Evolutionary conservation across 208 protist species (phyloP).

Genomic region (Trypanosoma cruzi): DNA sequence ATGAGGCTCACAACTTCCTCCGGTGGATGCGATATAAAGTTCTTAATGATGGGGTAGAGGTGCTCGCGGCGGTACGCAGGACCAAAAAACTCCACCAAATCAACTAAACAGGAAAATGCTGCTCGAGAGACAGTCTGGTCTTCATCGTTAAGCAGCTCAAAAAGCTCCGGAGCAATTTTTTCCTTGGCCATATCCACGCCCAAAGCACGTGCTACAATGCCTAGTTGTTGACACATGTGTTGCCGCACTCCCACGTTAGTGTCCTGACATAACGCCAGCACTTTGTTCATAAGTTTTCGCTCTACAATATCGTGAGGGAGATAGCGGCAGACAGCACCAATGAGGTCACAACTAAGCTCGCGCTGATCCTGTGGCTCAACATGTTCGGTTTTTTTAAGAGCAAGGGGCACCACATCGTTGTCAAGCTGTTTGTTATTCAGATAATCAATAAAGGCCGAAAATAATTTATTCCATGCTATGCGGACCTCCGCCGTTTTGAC

Average conservation of each 20-base stretch:
- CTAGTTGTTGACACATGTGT: constrained; percentile 86
- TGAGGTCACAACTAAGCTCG: constrained; percentile 84
- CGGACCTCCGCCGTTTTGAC: constrained; percentile 81
- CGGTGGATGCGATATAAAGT: constrained; percentile 81
- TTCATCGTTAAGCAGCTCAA: constrained; percentile 92
- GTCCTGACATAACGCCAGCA: constrained; percentile 89
- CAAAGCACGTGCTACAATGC: constrained; percentile 72
- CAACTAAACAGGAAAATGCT: constrained; percentile 89
- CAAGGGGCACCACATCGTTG: constrained; percentile 65
- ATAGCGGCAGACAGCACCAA: constrained; percentile 72
- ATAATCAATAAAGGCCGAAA: constrained; percentile 64
- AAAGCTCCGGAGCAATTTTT: constrained; percentile 77
- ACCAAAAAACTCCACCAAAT: constrained; percentile 92
- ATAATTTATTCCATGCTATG: constrained; percentile 76
- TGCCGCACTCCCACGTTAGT: constrained; percentile 87
- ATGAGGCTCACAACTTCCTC: constrained; percentile 84
- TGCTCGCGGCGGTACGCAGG: constrained; percentile 79
- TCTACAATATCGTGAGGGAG: constrained; percentile 59
- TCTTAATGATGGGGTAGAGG: constrained; percentile 89
- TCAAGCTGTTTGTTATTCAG: constrained; percentile 62
- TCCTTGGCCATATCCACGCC: constrained; percentile 80
- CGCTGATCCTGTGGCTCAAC: constrained; percentile 88
- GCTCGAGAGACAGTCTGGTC: constrained; percentile 80
- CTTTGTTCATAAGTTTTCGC: constrained; percentile 66
- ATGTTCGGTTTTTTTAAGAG: constrained; percentile 85